Evolutionary conservation across 2,329 filamentous ascomycete genomes (phyloP).

Genomic region (Niveomyces coronatus): DNA sequence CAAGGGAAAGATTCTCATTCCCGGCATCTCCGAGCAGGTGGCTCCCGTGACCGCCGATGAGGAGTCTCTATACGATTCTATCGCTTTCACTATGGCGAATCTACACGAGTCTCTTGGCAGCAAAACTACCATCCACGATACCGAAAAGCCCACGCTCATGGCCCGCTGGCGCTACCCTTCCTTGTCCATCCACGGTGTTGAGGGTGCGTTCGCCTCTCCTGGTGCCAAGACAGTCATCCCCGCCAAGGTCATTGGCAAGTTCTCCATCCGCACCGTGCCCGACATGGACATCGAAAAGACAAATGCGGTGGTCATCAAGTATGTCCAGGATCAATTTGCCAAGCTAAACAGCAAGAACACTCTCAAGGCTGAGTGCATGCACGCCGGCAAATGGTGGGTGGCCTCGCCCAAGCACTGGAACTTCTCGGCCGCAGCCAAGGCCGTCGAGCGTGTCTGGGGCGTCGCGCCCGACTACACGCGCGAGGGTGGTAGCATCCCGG

Average conservation of each 20-base stretch:
- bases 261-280: slow-evolving; percentile 93
- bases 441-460: slow-evolving; percentile 90
- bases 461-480: slow-evolving; percentile 90
- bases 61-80: slow-evolving; percentile 74
- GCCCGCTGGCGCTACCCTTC: slow-evolving; percentile 92
- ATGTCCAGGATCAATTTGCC: slow-evolving; percentile 74
- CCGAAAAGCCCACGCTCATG: slow-evolving; percentile 92
- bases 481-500: slow-evolving; percentile 94
- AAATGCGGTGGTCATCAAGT: slow-evolving; percentile 73
- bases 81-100: slow-evolving; percentile 94
- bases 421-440: slow-evolving; percentile 88
- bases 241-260: slow-evolving; percentile 95
- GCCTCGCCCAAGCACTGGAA: slow-evolving; percentile 98
- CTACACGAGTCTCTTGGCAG: slow-evolving; percentile 86
- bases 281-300: slow-evolving; percentile 93
- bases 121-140: slow-evolving; percentile 73
- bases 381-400: slow-evolving; percentile 98
- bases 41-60: slow-evolving; percentile 81
- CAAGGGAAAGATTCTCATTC: slow-evolving; percentile 84
- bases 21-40: slow-evolving; percentile 89
- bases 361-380: slow-evolving; percentile 68
- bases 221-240: slow-evolving; percentile 98
- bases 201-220: slow-evolving; percentile 86
- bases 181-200: slow-evolving; percentile 85
- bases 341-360: slow-evolving; percentile 90